Percentiles rank a stretch among this genome's conserved stretches.
Evolutionary conservation across 116 monocot genomes (phyloP).

Genomic region (Posidonia oceanica): DNA sequence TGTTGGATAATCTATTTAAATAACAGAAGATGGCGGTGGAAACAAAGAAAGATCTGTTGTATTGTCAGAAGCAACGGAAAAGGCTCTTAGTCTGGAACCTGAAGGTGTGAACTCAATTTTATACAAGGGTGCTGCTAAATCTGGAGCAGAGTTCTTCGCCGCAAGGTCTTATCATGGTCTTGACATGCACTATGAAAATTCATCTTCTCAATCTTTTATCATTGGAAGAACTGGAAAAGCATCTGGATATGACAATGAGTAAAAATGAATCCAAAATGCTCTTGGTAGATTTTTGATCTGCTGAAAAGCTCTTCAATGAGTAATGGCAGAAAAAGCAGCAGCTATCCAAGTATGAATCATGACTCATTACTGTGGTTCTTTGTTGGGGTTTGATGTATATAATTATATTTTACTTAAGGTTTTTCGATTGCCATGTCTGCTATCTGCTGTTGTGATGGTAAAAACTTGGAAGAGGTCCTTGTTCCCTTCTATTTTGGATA

Average conservation of each 20-base stretch:
- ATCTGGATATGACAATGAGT: constrained; percentile 59
- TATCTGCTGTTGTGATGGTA: too few relatives aligned
- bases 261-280: neutral
- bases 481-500: too few relatives aligned
- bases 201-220: constrained; percentile 34
- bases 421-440: too few relatives aligned
- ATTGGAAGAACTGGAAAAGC: constrained; percentile 69
- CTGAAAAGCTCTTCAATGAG: neutral
- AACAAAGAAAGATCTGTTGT: constrained; percentile 34
- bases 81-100: constrained; percentile 40
- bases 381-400: too few relatives aligned
- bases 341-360: too few relatives aligned
- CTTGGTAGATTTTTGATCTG: neutral
- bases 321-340: neutral
- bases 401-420: too few relatives aligned
- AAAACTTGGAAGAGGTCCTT: too few relatives aligned
- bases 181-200: constrained; percentile 34
- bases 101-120: constrained; percentile 41
- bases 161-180: constrained; percentile 79
- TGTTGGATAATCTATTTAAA: neutral
- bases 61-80: constrained; percentile 43
- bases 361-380: too few relatives aligned
- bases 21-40: constrained; percentile 28
- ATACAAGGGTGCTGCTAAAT: constrained; percentile 71
- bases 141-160: constrained; percentile 66